These are phyloP conservation scores for Aurifilum marmelostoma DNA, from an alignment of 2,329 filamentous ascomycete species.

Conservation along the genomic window DNA sequence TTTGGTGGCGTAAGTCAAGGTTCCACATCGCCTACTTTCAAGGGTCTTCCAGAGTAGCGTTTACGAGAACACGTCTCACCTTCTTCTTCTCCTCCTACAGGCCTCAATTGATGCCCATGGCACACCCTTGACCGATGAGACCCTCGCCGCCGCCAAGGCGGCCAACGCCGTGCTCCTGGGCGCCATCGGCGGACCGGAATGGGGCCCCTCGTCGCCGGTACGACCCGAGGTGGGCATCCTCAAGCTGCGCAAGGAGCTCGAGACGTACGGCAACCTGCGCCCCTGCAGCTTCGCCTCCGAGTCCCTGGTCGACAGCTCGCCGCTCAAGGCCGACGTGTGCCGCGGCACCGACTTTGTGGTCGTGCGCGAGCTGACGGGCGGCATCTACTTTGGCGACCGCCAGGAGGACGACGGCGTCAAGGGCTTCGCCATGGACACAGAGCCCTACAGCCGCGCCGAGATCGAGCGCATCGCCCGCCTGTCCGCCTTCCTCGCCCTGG, in stretches of 20 bases:
- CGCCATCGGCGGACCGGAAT: conserved; percentile 52
- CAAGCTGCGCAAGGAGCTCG: conserved; percentile 88
- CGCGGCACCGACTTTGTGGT: conserved; percentile 89
- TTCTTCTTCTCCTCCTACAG: neutral
- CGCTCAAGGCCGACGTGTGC: conserved; percentile 84
- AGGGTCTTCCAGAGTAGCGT: neutral
- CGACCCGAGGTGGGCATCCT: conserved; percentile 93
- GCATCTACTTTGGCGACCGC: conserved; percentile 93
- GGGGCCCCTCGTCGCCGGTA: conserved; percentile 75
- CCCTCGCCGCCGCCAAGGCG: conserved; percentile 44
- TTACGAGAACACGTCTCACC: neutral
- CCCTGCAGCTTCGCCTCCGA: conserved; percentile 96
- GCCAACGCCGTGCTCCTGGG: conserved; percentile 53
- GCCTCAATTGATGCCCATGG: conserved; percentile 50
- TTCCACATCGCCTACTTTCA: neutral
- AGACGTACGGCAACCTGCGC: conserved; percentile 91
- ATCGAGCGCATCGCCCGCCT: conserved; percentile 86
- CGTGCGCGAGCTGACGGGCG: conserved; percentile 87
- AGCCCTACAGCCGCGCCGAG: conserved; percentile 82
- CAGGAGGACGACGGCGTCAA: conserved; percentile 73
- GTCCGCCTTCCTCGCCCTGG: conserved; percentile 78
- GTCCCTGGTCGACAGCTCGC: conserved; percentile 79
- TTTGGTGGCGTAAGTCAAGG: conserved; percentile 79
- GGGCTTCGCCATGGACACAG: conserved; percentile 78
- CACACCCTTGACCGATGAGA: conserved; percentile 46